Evolutionary conservation across 2,329 filamentous ascomycete species (phyloP), one percentile per base, ranked within the genome.

Genomic region (Bipolaris zeicola): DNA sequence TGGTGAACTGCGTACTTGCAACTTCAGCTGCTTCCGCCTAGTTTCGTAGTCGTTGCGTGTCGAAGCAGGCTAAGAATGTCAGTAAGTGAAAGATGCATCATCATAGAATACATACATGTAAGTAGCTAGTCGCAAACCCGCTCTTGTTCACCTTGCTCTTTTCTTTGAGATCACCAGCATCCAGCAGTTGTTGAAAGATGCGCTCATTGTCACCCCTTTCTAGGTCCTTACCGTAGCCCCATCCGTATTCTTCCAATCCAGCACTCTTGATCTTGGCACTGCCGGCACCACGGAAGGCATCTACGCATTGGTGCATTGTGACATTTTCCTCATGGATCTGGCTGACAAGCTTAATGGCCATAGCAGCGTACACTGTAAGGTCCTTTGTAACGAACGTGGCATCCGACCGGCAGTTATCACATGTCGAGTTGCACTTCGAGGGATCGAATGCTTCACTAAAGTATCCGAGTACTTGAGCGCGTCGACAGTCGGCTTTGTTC

Each of bases 401-500:
- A 22, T 86, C 87, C 2, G 88, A 90, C 62, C 83, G 86, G 81
- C 95, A 99, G 72, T 96, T 98, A 79, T 99, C 96, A 76, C 95
- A 99, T 1, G 83, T 84, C 48, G 84, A 82, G 46, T 86, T 81
- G 76, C 95, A 99, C 49, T 91, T 83, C 11, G 85, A 83, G 36
- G 82, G 81, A 49, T 85, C 79, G 72, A 98, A 99, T 1, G 82
- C 81, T 75, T 99, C 96, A 55, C 89, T 92, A 79, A 99, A 99
- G 76, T 99, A 99, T n/a, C 85, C 85, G 33, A 99, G 85, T 14
- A 99, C 89, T 74, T 96, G 91, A 1, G 90, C 89, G 58, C 95
- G 85, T 60, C 95, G 88, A 73, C 95, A 99, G 66, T 96, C 92
- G 52, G 85, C 88, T 66, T 85, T 85, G 76, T 97, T 97, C 70